These are phyloP conservation scores for Ceraceosorus bombacis DNA, from an alignment of 1,284 basidiomycete genomes.

Conservation along the genomic window DNA sequence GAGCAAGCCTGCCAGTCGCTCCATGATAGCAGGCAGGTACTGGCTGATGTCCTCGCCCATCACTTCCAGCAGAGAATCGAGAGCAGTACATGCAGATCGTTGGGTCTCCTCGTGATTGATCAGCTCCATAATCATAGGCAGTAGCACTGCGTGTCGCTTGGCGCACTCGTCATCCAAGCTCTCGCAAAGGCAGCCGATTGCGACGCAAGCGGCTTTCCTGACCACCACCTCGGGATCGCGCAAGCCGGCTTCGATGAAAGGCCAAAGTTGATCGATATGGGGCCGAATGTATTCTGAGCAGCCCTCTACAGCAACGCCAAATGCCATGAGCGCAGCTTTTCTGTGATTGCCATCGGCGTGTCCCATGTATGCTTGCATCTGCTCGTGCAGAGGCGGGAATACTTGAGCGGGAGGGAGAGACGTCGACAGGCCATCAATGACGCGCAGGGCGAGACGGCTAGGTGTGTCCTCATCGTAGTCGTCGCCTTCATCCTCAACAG, in stretches of 20 bases:
- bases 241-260: conserved; percentile 82
- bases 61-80: conserved; percentile 93
- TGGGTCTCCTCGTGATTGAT: conserved; percentile 83
- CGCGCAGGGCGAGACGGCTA: conserved; percentile 84
- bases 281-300: conserved; percentile 98
- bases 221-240: conserved; percentile 75
- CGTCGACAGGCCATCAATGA: conserved; percentile 88
- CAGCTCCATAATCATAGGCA: conserved; percentile 63
- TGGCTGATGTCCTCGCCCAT: conserved; percentile 80
- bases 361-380: conserved; percentile 50
- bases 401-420: conserved; percentile 90
- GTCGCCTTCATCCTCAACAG: conserved; percentile 77
- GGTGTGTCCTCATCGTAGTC: conserved; percentile 82
- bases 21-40: conserved; percentile 93
- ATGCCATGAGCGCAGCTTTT: conserved; percentile 89
- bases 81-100: conserved; percentile 84
- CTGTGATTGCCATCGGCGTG: conserved; percentile 57
- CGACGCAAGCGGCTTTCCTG: conserved; percentile 87
- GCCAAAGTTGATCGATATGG: conserved; percentile 86
- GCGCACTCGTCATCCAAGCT: conserved; percentile 93
- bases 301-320: conserved; percentile 93
- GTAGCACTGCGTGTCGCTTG: conserved; percentile 70
- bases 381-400: conserved; percentile 77
- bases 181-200: conserved; percentile 92
- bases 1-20: conserved; percentile 78